Evolutionary conservation across 176 grass and related monocot species (phyloP).

Genomic region (Eleusine indica): DNA sequence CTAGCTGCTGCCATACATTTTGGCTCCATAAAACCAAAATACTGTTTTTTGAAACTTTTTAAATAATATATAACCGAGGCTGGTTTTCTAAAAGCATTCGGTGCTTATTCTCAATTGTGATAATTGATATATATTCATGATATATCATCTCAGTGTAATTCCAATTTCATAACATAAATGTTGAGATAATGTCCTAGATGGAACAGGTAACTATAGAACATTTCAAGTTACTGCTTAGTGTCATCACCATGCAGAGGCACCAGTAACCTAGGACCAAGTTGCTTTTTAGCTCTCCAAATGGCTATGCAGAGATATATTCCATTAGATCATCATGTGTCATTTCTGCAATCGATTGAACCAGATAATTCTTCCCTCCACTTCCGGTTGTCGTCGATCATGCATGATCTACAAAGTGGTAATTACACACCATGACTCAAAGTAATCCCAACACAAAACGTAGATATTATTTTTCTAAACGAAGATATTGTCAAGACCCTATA

Average conservation of each 20-base stretch:
- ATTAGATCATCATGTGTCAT: neutral
- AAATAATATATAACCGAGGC: too few species aligned
- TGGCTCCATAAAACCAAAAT: too few species aligned
- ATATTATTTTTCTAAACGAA: too few species aligned
- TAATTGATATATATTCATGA: neutral
- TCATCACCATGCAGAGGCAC: conserved; percentile 12
- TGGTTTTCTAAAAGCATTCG: neutral
- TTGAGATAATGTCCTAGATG: neutral
- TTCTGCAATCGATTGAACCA: neutral
- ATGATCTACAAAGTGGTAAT: neutral
- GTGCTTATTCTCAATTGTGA: neutral
- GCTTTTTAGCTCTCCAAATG: neutral
- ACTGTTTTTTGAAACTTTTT: too few species aligned
- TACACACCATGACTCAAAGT: neutral
- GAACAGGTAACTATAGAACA: neutral
- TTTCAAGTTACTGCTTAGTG: neutral
- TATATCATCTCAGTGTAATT: neutral
- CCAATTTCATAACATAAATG: neutral
- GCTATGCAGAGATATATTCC: neutral
- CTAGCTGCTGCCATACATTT: too few species aligned
- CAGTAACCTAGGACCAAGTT: conserved; percentile 16
- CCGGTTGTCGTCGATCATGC: conserved; percentile 22
- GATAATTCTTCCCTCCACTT: conserved; percentile 7
- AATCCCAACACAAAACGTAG: neutral
- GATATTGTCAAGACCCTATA: conserved; percentile 11